Evolutionary conservation across 2,329 filamentous ascomycete genomes (phyloP).

Genomic region (Verticillium tricorpus): DNA sequence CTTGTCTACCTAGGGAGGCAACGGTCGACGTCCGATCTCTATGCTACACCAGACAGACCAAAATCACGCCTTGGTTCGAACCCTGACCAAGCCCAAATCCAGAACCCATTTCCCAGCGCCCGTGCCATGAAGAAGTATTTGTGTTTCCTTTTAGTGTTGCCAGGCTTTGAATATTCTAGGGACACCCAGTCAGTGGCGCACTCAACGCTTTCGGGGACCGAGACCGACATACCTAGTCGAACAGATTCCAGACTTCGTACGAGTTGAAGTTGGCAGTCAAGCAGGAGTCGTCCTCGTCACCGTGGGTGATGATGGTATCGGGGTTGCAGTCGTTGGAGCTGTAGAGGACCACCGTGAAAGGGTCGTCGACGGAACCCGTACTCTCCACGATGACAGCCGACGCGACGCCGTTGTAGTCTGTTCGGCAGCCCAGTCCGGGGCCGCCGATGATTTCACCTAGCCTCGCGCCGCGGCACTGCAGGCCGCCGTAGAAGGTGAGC

Average conservation of each 20-base stretch:
- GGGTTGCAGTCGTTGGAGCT: neutral
- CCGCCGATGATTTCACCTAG: neutral
- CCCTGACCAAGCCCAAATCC: too few species aligned
- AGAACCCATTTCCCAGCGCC: too few species aligned
- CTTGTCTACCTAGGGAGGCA: too few species aligned
- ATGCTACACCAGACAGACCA: too few species aligned
- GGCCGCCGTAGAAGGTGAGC: neutral
- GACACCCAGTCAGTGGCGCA: neutral
- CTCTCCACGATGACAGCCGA: neutral
- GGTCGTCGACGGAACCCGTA: neutral
- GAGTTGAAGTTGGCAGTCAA: neutral
- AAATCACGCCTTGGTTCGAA: too few species aligned
- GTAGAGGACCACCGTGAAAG: constrained; percentile 1
- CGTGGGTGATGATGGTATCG: neutral
- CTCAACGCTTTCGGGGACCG: neutral
- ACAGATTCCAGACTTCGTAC: neutral
- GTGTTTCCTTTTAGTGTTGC: too few species aligned
- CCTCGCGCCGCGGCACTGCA: neutral
- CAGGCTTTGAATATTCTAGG: neutral
- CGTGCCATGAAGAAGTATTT: too few species aligned
- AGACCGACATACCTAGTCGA: neutral
- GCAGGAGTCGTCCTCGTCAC: neutral
- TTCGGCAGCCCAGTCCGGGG: neutral
- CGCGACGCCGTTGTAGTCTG: neutral
- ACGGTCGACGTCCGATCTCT: too few species aligned